Base-by-base conservation (phyloP, 305 asterid genomes). In the Fraxinus xanthoxyloides region DNA sequence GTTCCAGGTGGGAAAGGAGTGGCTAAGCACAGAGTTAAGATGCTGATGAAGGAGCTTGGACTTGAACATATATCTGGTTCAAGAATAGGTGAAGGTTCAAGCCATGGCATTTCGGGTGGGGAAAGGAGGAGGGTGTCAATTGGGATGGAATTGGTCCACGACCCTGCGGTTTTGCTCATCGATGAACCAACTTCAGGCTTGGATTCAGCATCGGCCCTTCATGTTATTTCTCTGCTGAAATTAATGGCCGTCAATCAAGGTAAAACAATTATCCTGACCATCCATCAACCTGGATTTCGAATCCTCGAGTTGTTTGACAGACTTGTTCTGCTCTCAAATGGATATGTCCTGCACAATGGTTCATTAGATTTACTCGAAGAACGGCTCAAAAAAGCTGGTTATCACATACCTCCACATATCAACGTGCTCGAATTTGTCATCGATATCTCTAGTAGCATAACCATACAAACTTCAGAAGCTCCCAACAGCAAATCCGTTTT, bases 181-280 rank as follows among this genome's bases (percentile, higher is more conserved):
- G 98, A 94, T 51, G 98, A 94, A 83, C 97, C 97, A 0, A 93
- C 98, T n/a, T 93, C 97, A 0, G 98, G 98, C 5, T 86, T 94
- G 23, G 97, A 94, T 61, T 93, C 97, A 1, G 87, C 94, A 0
- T 90, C 97, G 28, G 97, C 98, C 13, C 89, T 92, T 48, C 91
- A 90, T 65, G 85, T 93, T 3, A 69, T 92, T 26, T 69, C 91
- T n/a, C 72, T 92, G 35, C 86, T 94, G 38, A 89, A 89, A 79
- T 40, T 75, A 7, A 90, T 93, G 91, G 95, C 85, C 0, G 88
- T 80, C 23, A 81, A 72, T 73, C 92, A 87, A 65, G 74, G 80
- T 5, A 92, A 90, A 85, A 94, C 97, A 0, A 82, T 93, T 65
- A 79, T 93, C 77, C 48, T 94, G 73, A 92, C 97, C 56, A 90